Evolutionary conservation across 148 eudicot species (phyloP), one percentile per base, ranked within the genome.

Genomic region (Fallopia convolvulus): DNA sequence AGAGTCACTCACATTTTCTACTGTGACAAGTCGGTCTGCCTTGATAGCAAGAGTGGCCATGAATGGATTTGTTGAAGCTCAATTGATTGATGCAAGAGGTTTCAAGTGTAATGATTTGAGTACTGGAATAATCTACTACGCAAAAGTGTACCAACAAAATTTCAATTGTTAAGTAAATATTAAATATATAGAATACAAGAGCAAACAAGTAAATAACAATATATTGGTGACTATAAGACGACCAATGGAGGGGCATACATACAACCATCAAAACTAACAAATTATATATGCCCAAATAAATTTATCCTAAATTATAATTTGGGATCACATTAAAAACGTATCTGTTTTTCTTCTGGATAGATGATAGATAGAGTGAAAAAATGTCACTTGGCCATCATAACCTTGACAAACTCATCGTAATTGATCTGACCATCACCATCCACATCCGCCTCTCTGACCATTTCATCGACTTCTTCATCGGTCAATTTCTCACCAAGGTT

Each of bases 401-500:
- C 84, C 84, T 82, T 84, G 77, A 82, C 87, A 32, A 84, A 84
- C 75, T 84, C 87, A 26, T 84, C 84, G 50, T 84, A 84, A 80
- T 82, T 79, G 82, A 84, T 84, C 82, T 84, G 87, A 30, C 87
- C 87, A 77, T 84, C 87, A 70, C 84, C 84, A 71, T 84, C 87
- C 15, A 82, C 84, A 44, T 84, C 87, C 70, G 87, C 87, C 61
- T 84, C 87, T 76, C 84, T 82, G 80, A 84, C 79, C 87, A 84
- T 84, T 76, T 84, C 84, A 61, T 77, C 79, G 20, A 84, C 87
- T 70, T 84, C 87, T 50, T 84, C 87, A 75, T 84, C 82, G 3
- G 87, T 81, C 71, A 84, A 80, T 66, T 79, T 84, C 75, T 84
- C 87, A 50, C 87, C 87, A 17, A 84, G 87, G 82, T 81, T 84